These are phyloP conservation scores for Helotiales sp. DNA, from an alignment of 2,329 filamentous ascomycete species.

Conservation along the genomic window DNA sequence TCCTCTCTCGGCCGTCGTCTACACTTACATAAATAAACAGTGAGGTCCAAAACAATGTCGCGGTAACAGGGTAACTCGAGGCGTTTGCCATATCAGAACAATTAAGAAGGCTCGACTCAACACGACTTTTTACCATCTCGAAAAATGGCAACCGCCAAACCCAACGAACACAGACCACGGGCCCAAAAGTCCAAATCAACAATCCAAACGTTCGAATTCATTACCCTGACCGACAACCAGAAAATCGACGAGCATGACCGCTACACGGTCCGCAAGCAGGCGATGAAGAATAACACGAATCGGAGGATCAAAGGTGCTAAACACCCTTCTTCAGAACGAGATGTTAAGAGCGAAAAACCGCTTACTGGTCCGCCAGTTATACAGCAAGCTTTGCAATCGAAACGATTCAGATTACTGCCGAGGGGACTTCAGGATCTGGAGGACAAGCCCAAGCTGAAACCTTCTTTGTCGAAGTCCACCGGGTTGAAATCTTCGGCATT, in stretches of 20 bases:
- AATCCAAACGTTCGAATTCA: neutral
- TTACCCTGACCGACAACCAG: constrained; percentile 1
- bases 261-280: neutral
- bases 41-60: neutral
- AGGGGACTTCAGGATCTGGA: neutral
- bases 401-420: neutral
- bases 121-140: neutral
- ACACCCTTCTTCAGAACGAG: neutral
- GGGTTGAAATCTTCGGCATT: neutral
- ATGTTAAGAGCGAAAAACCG: neutral
- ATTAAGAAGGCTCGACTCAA: neutral
- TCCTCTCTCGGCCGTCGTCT: neutral
- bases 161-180: neutral
- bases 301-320: constrained; percentile 8
- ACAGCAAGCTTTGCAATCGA: constrained; percentile 1
- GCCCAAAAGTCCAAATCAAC: neutral
- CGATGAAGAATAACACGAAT: constrained; percentile 8
- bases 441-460: neutral
- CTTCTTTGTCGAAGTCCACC: neutral
- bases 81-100: neutral
- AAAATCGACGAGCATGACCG: neutral
- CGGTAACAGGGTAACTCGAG: too few relatives aligned
- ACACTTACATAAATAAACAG: neutral
- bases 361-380: constrained; percentile 9
- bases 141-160: neutral